Evolutionary conservation across 257 asterid genomes (phyloP).

Genomic region (Penstemon newberryi): DNA sequence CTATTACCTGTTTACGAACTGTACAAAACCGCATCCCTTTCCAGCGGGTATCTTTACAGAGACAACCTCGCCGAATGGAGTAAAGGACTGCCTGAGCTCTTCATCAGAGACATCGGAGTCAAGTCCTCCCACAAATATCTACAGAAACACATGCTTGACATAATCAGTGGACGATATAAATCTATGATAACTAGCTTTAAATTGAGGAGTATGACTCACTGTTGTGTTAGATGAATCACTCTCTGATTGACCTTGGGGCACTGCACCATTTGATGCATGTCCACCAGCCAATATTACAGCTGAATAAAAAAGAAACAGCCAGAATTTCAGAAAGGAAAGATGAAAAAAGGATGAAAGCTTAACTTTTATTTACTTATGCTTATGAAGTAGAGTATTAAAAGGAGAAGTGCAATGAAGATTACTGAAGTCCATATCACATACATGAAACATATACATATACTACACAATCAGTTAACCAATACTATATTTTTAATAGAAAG

Average conservation of each 20-base stretch:
- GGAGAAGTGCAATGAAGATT: background rate
- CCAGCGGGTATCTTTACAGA: conserved; percentile 94
- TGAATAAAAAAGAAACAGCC: conserved; percentile 1
- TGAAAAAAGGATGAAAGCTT: too few relatives aligned
- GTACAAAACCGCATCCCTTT: conserved; percentile 98
- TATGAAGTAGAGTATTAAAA: background rate
- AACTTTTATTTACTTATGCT: background rate
- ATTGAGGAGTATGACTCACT: conserved; percentile 53
- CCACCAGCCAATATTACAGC: conserved; percentile 66
- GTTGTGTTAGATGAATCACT: conserved; percentile 81
- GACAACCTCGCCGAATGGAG: conserved; percentile 78
- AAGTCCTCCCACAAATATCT: conserved; percentile 74
- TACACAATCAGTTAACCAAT: background rate
- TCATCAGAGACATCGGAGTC: conserved; percentile 92
- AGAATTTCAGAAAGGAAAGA: background rate
- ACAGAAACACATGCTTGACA: conserved; percentile 22
- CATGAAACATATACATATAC: background rate
- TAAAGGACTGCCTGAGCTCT: conserved; percentile 72
- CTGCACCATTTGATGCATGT: conserved; percentile 61
- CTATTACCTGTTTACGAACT: conserved; percentile 47
- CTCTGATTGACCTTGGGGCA: conserved; percentile 61
- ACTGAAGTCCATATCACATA: background rate
- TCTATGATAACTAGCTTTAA: conserved; percentile 15
- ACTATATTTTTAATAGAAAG: background rate
- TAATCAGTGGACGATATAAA: conserved; percentile 15